phyloP scores from a whole-genome alignment of 2,329 filamentous ascomycete genomes.

The Lasiodiplodia citricola region DNA sequence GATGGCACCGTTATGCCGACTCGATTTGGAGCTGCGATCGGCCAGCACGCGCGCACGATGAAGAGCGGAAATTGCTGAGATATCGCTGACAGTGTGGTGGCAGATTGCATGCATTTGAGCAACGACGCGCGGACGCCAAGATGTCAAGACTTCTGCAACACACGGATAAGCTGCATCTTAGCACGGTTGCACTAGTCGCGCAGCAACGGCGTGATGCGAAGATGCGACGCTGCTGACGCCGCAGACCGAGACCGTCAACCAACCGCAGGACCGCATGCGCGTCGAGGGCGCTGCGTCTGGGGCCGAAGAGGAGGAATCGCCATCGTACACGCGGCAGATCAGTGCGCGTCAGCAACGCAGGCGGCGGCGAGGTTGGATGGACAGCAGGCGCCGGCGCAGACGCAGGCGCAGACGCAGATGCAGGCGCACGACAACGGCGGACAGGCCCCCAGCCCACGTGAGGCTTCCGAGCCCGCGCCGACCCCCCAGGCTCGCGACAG shows the following conservation, averaged over 20 bases:
- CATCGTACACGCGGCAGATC: not conserved
- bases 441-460: not conserved
- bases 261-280: not conserved
- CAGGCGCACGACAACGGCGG: not conserved
- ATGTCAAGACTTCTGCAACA: not conserved
- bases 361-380: not conserved
- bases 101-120: no score
- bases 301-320: not conserved
- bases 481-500: not conserved
- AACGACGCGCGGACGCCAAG: not conserved
- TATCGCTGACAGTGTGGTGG: not conserved
- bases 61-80: not conserved
- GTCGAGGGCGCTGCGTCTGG: not conserved
- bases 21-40: not conserved
- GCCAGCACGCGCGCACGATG: no score
- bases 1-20: not conserved
- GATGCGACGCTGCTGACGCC: not conserved
- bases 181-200: not conserved
- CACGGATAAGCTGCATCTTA: not conserved
- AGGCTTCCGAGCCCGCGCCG: not conserved
- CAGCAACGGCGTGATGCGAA: not conserved
- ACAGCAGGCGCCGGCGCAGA: not conserved
- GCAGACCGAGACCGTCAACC: not conserved
- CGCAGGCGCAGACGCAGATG: not conserved
- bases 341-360: not conserved